Evolutionary conservation across 139 green algal genomes (phyloP).

Genomic region (Microglena sp.): DNA sequence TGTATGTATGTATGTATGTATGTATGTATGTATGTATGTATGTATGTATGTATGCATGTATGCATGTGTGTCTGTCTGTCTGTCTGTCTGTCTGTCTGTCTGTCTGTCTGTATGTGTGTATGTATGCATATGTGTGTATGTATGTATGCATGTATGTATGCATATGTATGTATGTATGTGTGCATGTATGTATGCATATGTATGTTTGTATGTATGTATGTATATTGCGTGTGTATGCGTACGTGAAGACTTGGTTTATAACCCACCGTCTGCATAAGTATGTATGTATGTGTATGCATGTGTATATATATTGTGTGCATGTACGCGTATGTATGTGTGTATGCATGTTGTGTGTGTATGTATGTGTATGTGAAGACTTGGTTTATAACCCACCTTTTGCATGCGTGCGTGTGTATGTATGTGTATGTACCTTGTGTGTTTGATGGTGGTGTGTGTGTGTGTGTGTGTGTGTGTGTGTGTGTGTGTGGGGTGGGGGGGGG

Average conservation of each 20-base stretch:
- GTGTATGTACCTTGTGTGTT: too few relatives aligned
- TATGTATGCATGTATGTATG: background rate
- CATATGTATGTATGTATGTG: background rate
- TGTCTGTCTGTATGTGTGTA: background rate
- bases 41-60: conserved; percentile 2
- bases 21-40: background rate
- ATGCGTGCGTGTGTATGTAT: too few relatives aligned
- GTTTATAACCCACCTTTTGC: too few relatives aligned
- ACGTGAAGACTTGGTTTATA: too few relatives aligned
- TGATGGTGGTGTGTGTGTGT: background rate
- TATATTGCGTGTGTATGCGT: conserved; percentile 2
- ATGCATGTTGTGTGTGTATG: too few relatives aligned
- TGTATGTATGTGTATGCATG: too few relatives aligned
- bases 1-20: background rate
- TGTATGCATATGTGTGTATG: background rate
- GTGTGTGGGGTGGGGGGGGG: background rate
- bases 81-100: background rate
- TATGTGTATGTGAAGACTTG: too few relatives aligned
- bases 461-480: conserved; percentile 3
- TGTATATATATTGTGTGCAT: too few relatives aligned
- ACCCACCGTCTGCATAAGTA: too few relatives aligned
- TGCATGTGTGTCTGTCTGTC: background rate
- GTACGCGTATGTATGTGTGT: too few relatives aligned
- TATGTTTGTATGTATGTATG: background rate
- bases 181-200: background rate